Conservation (phyloP, 2,329 filamentous ascomycete species). For the Kalmusia sp. region DNA sequence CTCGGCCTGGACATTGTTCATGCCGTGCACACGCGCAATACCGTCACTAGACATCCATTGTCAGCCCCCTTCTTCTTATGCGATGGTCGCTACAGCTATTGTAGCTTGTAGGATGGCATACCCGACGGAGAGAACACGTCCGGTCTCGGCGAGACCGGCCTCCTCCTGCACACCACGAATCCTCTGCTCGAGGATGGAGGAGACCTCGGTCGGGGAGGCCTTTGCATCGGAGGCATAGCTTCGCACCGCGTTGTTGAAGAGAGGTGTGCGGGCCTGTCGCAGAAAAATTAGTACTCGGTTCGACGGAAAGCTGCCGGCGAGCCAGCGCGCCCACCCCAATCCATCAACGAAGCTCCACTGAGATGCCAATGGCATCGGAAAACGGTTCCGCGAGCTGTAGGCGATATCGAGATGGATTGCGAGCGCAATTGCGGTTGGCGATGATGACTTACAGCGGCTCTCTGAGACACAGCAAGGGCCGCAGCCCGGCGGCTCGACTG, state of each 20-base stretch:
- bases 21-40: slow-evolving; percentile 99
- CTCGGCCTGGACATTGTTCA: slow-evolving; percentile 99
- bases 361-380: slow-evolving; percentile 45
- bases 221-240: slow-evolving; percentile 93
- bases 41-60: slow-evolving; percentile 77
- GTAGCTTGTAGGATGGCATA: slow-evolving; percentile 64
- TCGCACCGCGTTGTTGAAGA: slow-evolving; percentile 76
- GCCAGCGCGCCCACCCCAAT: slow-evolving; percentile 49
- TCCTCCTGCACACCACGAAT: slow-evolving; percentile 99
- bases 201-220: slow-evolving; percentile 96
- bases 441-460: slow-evolving; percentile 86
- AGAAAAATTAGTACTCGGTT: slow-evolving; percentile 57
- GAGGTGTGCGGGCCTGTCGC: slow-evolving; percentile 80
- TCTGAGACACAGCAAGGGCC: slow-evolving; percentile 90
- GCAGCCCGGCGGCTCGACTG: slow-evolving; percentile 95
- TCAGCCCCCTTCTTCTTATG: slow-evolving; percentile 37
- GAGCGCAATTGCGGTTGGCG: slow-evolving; percentile 50
- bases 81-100: slow-evolving; percentile 35
- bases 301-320: slow-evolving; percentile 40
- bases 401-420: slow-evolving; percentile 41
- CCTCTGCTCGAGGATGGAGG: slow-evolving; percentile 98
- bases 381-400: slow-evolving; percentile 41
- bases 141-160: slow-evolving; percentile 94
- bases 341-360: slow-evolving; percentile 44
- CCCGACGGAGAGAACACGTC: slow-evolving; percentile 98